Evolutionary conservation across 331 rosid species (phyloP).

Genomic region (Dryas integrifolia): DNA sequence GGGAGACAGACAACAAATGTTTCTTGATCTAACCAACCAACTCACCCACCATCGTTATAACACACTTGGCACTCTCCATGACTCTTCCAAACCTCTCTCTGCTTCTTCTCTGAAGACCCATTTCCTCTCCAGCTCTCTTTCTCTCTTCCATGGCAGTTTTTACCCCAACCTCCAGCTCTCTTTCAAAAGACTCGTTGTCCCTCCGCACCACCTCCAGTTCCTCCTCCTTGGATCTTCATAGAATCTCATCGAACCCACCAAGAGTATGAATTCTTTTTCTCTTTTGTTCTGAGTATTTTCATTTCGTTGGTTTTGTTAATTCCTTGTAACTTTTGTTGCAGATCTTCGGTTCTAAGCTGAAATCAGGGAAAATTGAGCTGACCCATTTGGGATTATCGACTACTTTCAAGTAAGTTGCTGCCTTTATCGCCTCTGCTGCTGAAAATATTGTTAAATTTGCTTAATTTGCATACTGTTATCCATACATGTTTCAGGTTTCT

Average conservation of each 20-base stretch:
- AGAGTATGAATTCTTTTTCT: conserved; percentile 29
- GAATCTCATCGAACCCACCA: conserved; percentile 30
- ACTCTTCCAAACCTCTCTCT: conserved; percentile 16
- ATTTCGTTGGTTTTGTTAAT: conserved; percentile 4
- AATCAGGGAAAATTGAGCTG: conserved; percentile 35
- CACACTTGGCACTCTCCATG: conserved; percentile 20
- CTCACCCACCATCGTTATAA: conserved; percentile 24
- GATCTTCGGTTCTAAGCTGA: conserved; percentile 51
- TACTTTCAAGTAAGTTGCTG: conserved; percentile 42
- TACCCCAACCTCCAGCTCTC: conserved; percentile 33
- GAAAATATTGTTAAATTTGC: background rate
- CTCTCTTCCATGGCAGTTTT: conserved; percentile 58
- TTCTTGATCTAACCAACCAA: conserved; percentile 46
- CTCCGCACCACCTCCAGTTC: conserved; percentile 23
- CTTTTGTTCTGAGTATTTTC: background rate
- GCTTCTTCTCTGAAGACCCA: background rate
- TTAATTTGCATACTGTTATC: background rate
- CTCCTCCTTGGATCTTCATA: conserved; percentile 12
- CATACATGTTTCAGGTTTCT: background rate
- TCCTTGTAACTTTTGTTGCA: conserved; percentile 13
- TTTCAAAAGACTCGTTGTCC: conserved; percentile 37
- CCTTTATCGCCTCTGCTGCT: background rate
- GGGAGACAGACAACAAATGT: conserved; percentile 51
- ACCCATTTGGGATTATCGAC: conserved; percentile 42
- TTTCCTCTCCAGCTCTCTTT: conserved; percentile 5